phyloP scores from a whole-genome alignment of 2,329 filamentous ascomycete genomes.

The Talaromyces sp. region DNA sequence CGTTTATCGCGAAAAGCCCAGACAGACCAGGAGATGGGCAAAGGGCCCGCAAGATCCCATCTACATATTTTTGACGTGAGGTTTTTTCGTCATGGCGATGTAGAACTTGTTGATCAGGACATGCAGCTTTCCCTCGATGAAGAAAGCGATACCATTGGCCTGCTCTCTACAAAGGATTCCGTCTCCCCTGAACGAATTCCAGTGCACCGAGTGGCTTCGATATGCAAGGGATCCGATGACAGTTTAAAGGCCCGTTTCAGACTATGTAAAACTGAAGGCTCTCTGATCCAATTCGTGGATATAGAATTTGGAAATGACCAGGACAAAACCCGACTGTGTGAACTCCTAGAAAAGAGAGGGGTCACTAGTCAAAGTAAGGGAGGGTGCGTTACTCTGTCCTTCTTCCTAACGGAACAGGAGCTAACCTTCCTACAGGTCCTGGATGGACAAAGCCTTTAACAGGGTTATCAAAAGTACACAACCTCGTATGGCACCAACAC shows the following conservation, averaged over 20 bases:
- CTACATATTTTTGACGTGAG: conserved; percentile 15
- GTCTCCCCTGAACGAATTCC: conserved; percentile 11
- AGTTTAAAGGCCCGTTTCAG: conserved; percentile 27
- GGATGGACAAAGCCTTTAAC: conserved; percentile 30
- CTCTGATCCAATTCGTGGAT: conserved; percentile 18
- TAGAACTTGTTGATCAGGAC: conserved; percentile 10
- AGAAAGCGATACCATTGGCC: conserved; percentile 7
- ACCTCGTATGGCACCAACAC: not conserved
- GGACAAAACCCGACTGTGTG: conserved; percentile 19
- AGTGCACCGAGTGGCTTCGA: conserved; percentile 19
- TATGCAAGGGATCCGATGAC: conserved; percentile 16
- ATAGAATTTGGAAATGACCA: conserved; percentile 23
- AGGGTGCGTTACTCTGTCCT: conserved; percentile 19
- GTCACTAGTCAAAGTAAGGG: conserved; percentile 18
- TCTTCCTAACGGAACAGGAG: not conserved
- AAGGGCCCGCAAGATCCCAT: conserved; percentile 3
- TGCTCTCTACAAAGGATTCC: not conserved
- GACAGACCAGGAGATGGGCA: not conserved
- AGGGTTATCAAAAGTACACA: conserved; percentile 12
- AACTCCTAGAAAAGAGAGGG: conserved; percentile 11
- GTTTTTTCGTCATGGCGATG: conserved; percentile 20
- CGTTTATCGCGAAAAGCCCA: conserved; percentile 11
- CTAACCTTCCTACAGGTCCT: conserved; percentile 21
- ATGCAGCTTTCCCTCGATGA: conserved; percentile 14
- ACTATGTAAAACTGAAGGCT: conserved; percentile 18